Base-by-base conservation (phyloP, 1,284 basidiomycete species). In the Sanghuangporus sanghuang region DNA sequence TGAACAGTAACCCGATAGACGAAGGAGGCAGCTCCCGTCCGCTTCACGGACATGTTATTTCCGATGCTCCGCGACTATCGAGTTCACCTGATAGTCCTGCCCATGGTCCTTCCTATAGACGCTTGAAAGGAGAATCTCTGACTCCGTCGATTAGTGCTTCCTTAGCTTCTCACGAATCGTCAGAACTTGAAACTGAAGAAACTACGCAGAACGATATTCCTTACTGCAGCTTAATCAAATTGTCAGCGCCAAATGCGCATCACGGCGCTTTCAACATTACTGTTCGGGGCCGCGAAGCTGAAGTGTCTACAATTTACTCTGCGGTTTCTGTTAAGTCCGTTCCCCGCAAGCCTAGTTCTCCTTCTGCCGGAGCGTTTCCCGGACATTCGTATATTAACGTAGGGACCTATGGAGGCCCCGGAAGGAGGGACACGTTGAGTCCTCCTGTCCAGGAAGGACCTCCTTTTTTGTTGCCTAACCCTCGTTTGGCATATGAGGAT, bases 251-350 rank as follows among this genome's bases (percentile, higher is more conserved):
- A 4, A 88, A 91, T 70, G 87, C 89, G 62, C 81, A 88, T 0
- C 93, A 92, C 72, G 77, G 81, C 3, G 76, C 75, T 64, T 81
- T 79, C 70, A 72, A 70, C 9, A 66, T 73, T 9, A 66, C 71
- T 7, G 65, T 68, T 35, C 76, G 79, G 48, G 78, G 78, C 11
- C 79, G 79, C 21, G 90, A 93, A 71, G 79, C 87, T 0, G 91
- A 93, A 64, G 86, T 91, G 9, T 87, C 90, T n/a, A 93, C 91
- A 1, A 77, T 93, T 5, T 93, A 93, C 72, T 92, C 90, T 27
- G 88, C 90, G 0, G 87, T 87, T 1, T 92, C 89, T 0, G 78
- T 93, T n/a, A 81, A 84, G 74, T 90, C 87, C 36, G 80, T 91
- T 36, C 85, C 88, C 6, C 71, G 74, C n/a, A 59, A 59, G 27